Percentiles rank a stretch among this genome's conserved stretches.
Conservation (phyloP, 352 stramenopile species). For the Pythium rhizo-oryzae region DNA sequence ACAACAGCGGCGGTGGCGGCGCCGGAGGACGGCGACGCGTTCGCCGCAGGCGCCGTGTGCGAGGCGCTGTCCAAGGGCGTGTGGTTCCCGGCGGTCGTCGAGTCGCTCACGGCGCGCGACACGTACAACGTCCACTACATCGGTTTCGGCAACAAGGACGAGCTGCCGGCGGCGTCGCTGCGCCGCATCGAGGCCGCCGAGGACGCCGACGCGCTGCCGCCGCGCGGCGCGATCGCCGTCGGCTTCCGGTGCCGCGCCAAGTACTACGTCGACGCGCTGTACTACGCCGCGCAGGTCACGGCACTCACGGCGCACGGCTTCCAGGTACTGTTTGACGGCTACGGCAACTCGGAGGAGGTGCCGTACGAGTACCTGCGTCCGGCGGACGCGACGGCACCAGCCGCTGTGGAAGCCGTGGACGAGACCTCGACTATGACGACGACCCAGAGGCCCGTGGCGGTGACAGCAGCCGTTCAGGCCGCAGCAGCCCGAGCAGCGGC, state of each 20-base stretch:
- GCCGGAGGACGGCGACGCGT: conserved; percentile 19
- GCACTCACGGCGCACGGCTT: conserved; percentile 72
- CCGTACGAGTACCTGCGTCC: conserved; percentile 86
- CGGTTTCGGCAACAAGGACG: conserved; percentile 66
- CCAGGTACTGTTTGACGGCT: conserved; percentile 87
- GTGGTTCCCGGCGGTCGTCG: conserved; percentile 73
- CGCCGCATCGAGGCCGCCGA: conserved; percentile 20
- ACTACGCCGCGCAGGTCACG: conserved; percentile 74
- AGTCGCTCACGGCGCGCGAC: conserved; percentile 53
- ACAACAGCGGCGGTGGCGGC: neutral
- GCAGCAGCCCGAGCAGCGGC: conserved; percentile 5
- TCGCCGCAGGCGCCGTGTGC: conserved; percentile 48
- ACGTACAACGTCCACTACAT: conserved; percentile 78
- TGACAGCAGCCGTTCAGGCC: conserved; percentile 6
- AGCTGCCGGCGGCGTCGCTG: conserved; percentile 45
- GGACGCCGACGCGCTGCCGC: conserved; percentile 33
- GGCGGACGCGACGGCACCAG: neutral
- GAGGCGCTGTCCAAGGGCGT: conserved; percentile 66
- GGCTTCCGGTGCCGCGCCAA: conserved; percentile 74
- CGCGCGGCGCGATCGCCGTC: conserved; percentile 44
- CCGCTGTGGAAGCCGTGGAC: neutral
- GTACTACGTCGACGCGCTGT: conserved; percentile 80
- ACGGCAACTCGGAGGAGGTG: conserved; percentile 91
- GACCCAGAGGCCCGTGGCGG: neutral
- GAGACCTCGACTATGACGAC: neutral